Base-by-base conservation (phyloP, 2,329 filamentous ascomycete genomes). In the Diplodia mutila region DNA sequence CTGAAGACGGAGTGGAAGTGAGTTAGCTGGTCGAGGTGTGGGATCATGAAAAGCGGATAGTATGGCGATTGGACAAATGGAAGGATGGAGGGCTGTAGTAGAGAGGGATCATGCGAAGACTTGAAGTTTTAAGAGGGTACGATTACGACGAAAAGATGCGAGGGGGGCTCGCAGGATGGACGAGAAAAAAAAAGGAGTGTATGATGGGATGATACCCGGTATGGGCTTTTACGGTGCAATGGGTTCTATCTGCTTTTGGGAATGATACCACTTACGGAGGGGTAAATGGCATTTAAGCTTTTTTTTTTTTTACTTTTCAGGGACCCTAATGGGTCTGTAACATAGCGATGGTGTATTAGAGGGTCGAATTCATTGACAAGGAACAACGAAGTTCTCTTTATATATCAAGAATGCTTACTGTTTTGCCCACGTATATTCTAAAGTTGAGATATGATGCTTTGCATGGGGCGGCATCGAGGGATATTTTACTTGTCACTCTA, bases 1-100 rank as follows among this genome's bases (percentile, higher is more conserved):
- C 72, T 90, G 71, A 89, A 85, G 78, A 84, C 86, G 42, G 86
- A 89, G 73, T 87, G 83, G 74, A 74, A 68, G 67, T 54, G 27
- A 48, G n/a, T n/a, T n/a, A n/a, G 9, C 18, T n/a, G 9, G 42
- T 46, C n/a, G 42, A 46, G 8, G n/a, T 9, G 8, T 7, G n/a
- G 6, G 7, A n/a, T n/a, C 1, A 12, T 37, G 11, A 3, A 11
- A 37, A 11, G 2, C 11, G 3, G n/a, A 46, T 46, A 18, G n/a
- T 7, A 46, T 12, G 42, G 7, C 4, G n/a, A 21, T 21, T 11
- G 42, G 18, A 46, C 18, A 11, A 21, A 11, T 11, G 18, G 3
- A 21, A n/a, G 42, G 21, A n/a, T 8, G n/a, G 14, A 18, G 8
- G 42, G n/a, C 8, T 46, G n/a, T 8, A 6, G 4, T 8, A 21